Percentiles rank a stretch among this genome's conserved stretches.
Conservation (phyloP, 129 eudicot genomes). For the Helianthus tuberosus region DNA sequence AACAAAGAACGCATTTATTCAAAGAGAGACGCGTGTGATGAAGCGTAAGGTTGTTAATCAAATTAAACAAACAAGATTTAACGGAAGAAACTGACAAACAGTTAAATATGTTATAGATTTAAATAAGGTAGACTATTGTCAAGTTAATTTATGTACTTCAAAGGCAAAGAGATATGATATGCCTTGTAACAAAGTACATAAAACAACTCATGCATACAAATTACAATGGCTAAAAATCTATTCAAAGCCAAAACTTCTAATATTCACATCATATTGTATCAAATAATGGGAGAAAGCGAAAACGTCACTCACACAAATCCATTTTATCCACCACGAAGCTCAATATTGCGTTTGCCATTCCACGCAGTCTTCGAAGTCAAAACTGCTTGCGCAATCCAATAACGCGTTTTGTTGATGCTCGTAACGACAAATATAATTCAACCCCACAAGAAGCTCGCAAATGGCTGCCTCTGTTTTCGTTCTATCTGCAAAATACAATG, state of each 20-base stretch:
- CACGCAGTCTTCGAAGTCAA: constrained; percentile 84
- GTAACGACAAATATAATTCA: constrained; percentile 87
- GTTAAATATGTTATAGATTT: constrained; percentile 24
- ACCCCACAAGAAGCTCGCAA: constrained; percentile 81
- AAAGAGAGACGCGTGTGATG: constrained; percentile 3
- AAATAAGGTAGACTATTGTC: constrained; percentile 8
- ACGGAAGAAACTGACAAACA: constrained; percentile 7
- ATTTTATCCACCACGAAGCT: constrained; percentile 5
- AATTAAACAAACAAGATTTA: neutral
- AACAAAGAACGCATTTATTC: neutral
- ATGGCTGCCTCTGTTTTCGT: constrained; percentile 76
- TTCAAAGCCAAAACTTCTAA: constrained; percentile 38
- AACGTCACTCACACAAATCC: constrained; percentile 32
- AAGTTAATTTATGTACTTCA: constrained; percentile 58
- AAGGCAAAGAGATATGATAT: constrained; percentile 23
- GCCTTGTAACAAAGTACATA: constrained; percentile 53
- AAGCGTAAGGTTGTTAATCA: constrained; percentile 8
- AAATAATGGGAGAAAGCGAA: constrained; percentile 27
- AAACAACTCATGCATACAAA: constrained; percentile 41
- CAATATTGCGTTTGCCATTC: constrained; percentile 80
- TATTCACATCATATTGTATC: constrained; percentile 51
- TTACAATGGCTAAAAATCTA: constrained; percentile 27
- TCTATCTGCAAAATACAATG: constrained; percentile 85
- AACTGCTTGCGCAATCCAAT: constrained; percentile 90
- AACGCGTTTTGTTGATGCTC: constrained; percentile 92